phyloP scores from a whole-genome alignment of 225 moss, liverwort and hornwort species.

The Polytrichum formosum region DNA sequence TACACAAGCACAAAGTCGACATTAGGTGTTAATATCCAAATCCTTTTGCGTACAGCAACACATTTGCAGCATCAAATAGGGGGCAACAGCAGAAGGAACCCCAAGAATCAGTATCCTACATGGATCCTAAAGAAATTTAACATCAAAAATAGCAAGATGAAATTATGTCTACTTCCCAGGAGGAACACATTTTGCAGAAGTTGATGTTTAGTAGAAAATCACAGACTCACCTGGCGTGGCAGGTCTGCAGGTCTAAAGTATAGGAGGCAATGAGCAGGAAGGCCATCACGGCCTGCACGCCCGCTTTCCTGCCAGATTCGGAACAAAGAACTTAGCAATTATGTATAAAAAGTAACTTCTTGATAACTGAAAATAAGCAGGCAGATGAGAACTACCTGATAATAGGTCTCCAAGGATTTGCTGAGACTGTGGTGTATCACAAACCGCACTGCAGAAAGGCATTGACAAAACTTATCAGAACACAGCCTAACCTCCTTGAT shows the following conservation, averaged over 20 bases:
- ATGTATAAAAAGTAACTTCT: no score
- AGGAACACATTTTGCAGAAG: background rate
- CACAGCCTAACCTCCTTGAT: background rate
- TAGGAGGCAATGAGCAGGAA: slow-evolving; percentile 92
- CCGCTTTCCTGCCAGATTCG: slow-evolving; percentile 81
- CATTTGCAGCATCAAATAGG: no score
- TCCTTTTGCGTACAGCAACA: no score
- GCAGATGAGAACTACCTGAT: slow-evolving; percentile 59
- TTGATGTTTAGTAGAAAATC: slow-evolving; percentile 1
- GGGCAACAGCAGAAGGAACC: no score
- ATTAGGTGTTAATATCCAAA: no score
- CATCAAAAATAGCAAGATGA: no score
- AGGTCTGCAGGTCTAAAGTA: slow-evolving; percentile 95
- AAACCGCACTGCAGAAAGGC: slow-evolving; percentile 71
- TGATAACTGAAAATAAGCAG: background rate
- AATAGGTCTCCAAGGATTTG: slow-evolving; percentile 97
- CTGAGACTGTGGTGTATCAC: slow-evolving; percentile 97
- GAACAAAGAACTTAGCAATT: slow-evolving; percentile 3
- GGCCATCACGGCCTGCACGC: slow-evolving; percentile 95
- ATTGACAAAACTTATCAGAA: slow-evolving; percentile 8
- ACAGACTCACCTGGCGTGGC: slow-evolving; percentile 63
- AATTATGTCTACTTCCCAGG: no score
- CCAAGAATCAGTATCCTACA: no score
- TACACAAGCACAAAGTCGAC: slow-evolving; percentile 33
- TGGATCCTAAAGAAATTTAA: no score